Conservation (phyloP, 2,329 filamentous ascomycete species). For the Sodiomyces alkalinus region DNA sequence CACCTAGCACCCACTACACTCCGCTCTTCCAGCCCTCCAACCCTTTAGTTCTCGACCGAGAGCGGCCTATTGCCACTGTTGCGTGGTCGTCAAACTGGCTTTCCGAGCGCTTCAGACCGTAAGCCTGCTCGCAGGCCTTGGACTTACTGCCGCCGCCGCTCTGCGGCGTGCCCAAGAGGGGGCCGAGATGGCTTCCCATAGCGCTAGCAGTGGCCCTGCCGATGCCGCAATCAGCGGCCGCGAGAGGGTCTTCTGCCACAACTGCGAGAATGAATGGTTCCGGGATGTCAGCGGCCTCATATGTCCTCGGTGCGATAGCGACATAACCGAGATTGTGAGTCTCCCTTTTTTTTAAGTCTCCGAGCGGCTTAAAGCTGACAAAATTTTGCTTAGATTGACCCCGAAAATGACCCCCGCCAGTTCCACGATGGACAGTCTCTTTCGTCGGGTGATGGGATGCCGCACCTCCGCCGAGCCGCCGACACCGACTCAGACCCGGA, state of each 20-base stretch:
- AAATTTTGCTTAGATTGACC: slow-evolving; percentile 29
- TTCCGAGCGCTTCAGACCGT: slow-evolving; percentile 37
- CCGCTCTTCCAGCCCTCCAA: too few species aligned
- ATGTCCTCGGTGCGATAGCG: slow-evolving; percentile 65
- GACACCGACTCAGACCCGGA: slow-evolving; percentile 39
- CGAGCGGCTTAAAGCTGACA: slow-evolving; percentile 6
- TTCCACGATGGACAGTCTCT: slow-evolving; percentile 12
- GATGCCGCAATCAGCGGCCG: slow-evolving; percentile 30
- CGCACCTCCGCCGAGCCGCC: slow-evolving; percentile 10
- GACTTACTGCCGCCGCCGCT: slow-evolving; percentile 40
- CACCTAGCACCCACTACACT: too few species aligned
- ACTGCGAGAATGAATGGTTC: slow-evolving; percentile 71
- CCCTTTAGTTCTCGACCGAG: too few species aligned
- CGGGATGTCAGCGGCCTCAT: slow-evolving; percentile 48
- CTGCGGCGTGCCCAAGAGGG: slow-evolving; percentile 28
- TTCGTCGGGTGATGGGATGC: slow-evolving; percentile 3
- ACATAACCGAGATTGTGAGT: slow-evolving; percentile 77
- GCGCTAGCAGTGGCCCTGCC: slow-evolving; percentile 21
- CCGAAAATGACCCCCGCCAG: slow-evolving; percentile 47
- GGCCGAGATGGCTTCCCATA: slow-evolving; percentile 21
- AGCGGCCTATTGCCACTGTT: too few species aligned
- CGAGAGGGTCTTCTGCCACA: slow-evolving; percentile 77
- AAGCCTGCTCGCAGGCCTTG: slow-evolving; percentile 43
- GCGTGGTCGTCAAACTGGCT: slow-evolving; percentile 29
- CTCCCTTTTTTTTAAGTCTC: too few species aligned